Base-by-base conservation (phyloP, 1,284 basidiomycete genomes). In the Lentinus polychrous region DNA sequence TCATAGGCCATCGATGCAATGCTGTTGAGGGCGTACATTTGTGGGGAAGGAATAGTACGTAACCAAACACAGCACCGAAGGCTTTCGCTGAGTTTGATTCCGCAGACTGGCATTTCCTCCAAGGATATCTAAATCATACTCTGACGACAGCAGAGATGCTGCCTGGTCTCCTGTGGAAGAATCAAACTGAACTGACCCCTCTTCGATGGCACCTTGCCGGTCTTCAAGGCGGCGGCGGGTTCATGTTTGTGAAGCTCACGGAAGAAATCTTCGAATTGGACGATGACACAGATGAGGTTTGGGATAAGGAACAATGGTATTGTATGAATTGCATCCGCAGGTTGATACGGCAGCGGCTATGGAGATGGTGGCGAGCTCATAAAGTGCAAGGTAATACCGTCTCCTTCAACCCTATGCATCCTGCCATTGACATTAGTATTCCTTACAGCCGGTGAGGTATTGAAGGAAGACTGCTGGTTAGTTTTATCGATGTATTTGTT, bases 261-360 rank as follows among this genome's bases (percentile, higher is more conserved):
- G 39, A 54, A 18, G 52, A 56, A 40, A 48, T 64, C 23, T 51
- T 60, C 36, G 58, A 59, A 7, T 43, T 57, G 35, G 46, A 45
- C 10, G 51, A 47, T 10, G 49, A 51, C 4, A 12, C 36, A 8
- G 47, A 46, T 15, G 57, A 48, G 18, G 49, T 42, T 0, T 61
- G 60, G 60, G 52, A 57, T 27, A 57, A 54, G 44, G 54, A 61
- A 22, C 49, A 52, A 18, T 64, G 61, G 60, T 61, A 64, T 52
- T 65, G 64, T 51, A 22, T 53, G 0, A 45, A 41, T 8, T 66
- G 64, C 45, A 43, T 64, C 39, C 45, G 43, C 15, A 39, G 48
- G 4, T 51, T 66, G n/a, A 49, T 57, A 48, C 50, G 42, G 34
- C 33, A 51, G 20, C 57, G 57, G 7, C 51, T 63, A 17, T 50